Evolutionary conservation across 495 filamentous ascomycete species (phyloP).

Genomic region (Aspergillus funiculosus): DNA sequence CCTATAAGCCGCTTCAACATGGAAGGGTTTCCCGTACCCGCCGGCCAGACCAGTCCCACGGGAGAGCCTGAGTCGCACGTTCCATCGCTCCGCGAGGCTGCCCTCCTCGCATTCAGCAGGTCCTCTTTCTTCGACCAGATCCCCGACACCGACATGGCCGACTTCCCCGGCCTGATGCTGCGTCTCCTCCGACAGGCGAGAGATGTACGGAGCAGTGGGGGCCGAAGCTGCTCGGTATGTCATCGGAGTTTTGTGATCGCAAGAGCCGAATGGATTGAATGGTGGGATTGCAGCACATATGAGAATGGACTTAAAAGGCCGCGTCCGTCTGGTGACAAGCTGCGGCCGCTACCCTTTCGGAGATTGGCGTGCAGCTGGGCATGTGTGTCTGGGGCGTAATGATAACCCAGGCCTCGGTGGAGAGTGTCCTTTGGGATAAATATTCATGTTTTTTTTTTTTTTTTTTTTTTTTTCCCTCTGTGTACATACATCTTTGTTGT

Average conservation of each 20-base stretch:
- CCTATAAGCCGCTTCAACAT: constrained; percentile 38
- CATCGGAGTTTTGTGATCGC: constrained; percentile 51
- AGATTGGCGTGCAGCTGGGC: constrained; percentile 60
- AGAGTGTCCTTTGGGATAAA: too few relatives aligned
- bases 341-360: constrained; percentile 55
- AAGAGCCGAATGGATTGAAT: constrained; percentile 67
- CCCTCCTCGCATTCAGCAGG: constrained; percentile 45
- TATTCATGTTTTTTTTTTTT: too few relatives aligned
- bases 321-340: constrained; percentile 28
- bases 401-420: too few relatives aligned
- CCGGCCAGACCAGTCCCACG: not conserved
- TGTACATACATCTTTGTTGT: too few relatives aligned
- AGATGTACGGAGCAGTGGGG: constrained; percentile 45
- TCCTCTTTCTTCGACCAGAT: constrained; percentile 40
- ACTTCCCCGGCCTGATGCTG: constrained; percentile 38
- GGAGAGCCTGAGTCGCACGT: constrained; percentile 19
- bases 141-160: constrained; percentile 33
- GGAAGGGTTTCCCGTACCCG: constrained; percentile 33
- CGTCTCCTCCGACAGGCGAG: constrained; percentile 37
- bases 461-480: too few relatives aligned
- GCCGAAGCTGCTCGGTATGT: constrained; percentile 56
- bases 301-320: constrained; percentile 43
- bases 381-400: constrained; percentile 52
- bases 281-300: constrained; percentile 52
- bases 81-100: constrained; percentile 55